Evolutionary conservation across 1,284 basidiomycete genomes (phyloP).

Genomic region (Blastosporella zonata): DNA sequence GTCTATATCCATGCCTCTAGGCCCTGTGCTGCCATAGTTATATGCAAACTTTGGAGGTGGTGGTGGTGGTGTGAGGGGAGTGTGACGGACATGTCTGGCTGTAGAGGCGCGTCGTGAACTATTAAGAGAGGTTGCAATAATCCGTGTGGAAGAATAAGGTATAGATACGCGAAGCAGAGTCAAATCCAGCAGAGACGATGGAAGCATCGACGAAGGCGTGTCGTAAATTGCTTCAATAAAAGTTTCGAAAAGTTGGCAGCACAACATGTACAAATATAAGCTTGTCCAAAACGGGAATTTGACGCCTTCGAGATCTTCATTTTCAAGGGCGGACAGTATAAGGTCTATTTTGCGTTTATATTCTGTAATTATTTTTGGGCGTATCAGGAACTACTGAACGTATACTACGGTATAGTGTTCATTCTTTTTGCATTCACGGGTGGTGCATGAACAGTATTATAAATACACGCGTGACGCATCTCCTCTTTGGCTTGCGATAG

Average conservation of each 20-base stretch:
- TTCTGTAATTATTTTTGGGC: too few species aligned
- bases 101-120: slow-evolving; percentile 6
- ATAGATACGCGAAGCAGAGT: slow-evolving; percentile 26
- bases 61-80: slow-evolving; percentile 6
- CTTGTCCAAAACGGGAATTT: not conserved
- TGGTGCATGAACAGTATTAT: too few species aligned
- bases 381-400: too few species aligned
- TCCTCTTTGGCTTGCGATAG: too few species aligned
- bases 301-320: too few species aligned
- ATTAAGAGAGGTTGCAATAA: not conserved
- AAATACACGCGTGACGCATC: too few species aligned
- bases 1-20: not conserved
- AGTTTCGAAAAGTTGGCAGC: not conserved
- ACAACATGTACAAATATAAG: slow-evolving; percentile 1
- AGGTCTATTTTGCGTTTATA: too few species aligned
- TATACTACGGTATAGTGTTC: too few species aligned
- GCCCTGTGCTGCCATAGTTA: not conserved
- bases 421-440: too few species aligned
- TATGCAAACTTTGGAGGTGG: slow-evolving; percentile 8
- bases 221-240: not conserved
- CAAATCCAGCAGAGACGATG: slow-evolving; percentile 30
- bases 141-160: slow-evolving; percentile 9
- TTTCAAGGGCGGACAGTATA: too few species aligned
- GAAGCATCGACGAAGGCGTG: slow-evolving; percentile 20
- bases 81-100: slow-evolving; percentile 9